Percentiles rank a stretch among this genome's conserved stretches.
Evolutionary conservation across 805 yeast genomes (phyloP).

Genomic region (Yamadazyma philogaea): DNA sequence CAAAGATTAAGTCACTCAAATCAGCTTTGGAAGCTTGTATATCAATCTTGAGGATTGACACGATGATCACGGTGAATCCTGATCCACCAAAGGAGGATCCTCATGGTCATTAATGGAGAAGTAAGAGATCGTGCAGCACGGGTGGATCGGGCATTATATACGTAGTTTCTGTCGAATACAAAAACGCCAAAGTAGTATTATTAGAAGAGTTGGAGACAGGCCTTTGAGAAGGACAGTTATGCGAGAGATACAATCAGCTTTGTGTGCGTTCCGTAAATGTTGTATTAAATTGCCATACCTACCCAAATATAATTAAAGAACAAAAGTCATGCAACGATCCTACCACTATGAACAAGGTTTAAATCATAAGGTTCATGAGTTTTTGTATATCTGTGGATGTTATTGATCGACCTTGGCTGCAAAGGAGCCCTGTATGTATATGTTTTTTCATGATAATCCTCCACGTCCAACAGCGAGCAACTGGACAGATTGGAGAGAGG

Average conservation of each 20-base stretch:
- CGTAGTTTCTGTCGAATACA: too few relatives aligned
- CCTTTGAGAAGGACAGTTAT: too few relatives aligned
- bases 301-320: constrained; percentile 3
- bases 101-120: constrained; percentile 79
- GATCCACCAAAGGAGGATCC: constrained; percentile 91
- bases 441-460: constrained; percentile 5
- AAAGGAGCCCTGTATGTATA: constrained; percentile 14
- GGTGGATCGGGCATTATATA: too few relatives aligned
- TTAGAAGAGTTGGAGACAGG: too few relatives aligned
- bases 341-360: constrained; percentile 5
- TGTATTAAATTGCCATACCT: too few relatives aligned
- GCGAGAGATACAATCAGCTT: too few relatives aligned
- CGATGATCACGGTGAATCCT: constrained; percentile 96
- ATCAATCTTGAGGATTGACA: constrained; percentile 94
- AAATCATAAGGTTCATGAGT: constrained; percentile 3
- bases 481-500: constrained; percentile 2
- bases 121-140: too few relatives aligned
- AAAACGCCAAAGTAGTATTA: too few relatives aligned
- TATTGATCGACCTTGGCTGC: constrained; percentile 6
- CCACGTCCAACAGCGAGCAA: constrained; percentile 1
- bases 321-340: constrained; percentile 6
- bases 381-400: not conserved
- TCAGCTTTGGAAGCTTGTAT: constrained; percentile 98
- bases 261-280: too few relatives aligned
- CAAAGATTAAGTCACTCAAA: constrained; percentile 88